Conservation (phyloP, 2,329 filamentous ascomycete species). For the Pseudogymnoascus sp. region DNA sequence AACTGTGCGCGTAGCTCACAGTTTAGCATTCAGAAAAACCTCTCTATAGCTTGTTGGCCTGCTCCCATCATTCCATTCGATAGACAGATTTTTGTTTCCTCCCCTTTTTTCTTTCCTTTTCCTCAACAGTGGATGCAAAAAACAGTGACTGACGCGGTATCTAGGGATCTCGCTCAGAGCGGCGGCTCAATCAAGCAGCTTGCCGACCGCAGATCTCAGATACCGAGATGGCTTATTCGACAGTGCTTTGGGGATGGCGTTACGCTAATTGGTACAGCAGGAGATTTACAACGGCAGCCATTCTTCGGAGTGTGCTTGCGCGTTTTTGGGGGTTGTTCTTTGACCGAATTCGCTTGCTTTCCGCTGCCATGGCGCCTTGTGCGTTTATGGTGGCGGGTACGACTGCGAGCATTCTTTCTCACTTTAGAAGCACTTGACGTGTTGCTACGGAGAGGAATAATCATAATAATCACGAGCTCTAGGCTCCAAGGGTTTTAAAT, state of each 20-base stretch:
- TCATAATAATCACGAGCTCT: background rate
- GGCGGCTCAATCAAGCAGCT: constrained; percentile 5
- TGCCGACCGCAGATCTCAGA: constrained; percentile 8
- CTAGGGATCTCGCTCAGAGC: constrained; percentile 3
- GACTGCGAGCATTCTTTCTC: constrained; percentile 11
- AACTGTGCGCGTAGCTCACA: constrained; percentile 3
- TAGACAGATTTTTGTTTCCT: constrained; percentile 7
- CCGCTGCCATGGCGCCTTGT: background rate
- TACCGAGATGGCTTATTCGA: constrained; percentile 10
- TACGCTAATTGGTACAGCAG: background rate
- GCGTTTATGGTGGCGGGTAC: constrained; percentile 1
- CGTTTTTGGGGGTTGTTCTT: background rate
- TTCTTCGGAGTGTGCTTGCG: background rate
- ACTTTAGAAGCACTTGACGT: constrained; percentile 3
- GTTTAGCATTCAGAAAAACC: constrained; percentile 6
- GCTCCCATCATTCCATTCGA: background rate
- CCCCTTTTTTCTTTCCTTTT: background rate
- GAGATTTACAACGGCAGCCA: background rate
- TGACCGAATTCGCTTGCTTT: constrained; percentile 11
- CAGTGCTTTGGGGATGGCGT: background rate
- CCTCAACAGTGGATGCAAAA: background rate
- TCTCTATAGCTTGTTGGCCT: constrained; percentile 1
- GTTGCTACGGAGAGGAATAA: constrained; percentile 5
- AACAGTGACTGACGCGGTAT: constrained; percentile 8
- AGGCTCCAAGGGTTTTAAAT: background rate